These are phyloP conservation scores for Jatropha podagrica DNA, from an alignment of 441 rosid species.

Conservation along the genomic window DNA sequence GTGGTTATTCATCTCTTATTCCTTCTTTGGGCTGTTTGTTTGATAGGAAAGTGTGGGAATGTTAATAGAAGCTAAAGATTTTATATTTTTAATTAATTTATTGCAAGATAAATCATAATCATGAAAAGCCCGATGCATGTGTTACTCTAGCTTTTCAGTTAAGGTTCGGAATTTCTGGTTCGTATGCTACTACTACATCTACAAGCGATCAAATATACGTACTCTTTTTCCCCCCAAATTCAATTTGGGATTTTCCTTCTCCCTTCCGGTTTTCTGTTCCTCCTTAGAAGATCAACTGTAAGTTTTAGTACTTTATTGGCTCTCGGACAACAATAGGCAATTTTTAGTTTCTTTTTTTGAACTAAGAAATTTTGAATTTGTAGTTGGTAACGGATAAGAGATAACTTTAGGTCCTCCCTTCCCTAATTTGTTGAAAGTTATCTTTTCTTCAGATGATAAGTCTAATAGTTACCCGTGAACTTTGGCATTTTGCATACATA, in stretches of 20 bases:
- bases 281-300: background rate
- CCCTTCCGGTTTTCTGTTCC: background rate
- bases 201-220: background rate
- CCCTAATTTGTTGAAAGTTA: conserved; percentile 13
- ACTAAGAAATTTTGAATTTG: background rate
- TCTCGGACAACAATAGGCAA: background rate
- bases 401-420: background rate
- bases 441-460: conserved; percentile 5
- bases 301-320: background rate
- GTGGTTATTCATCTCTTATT: conserved; percentile 26
- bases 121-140: background rate
- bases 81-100: background rate
- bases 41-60: conserved; percentile 8
- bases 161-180: too few relatives aligned
- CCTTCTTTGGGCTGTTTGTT: conserved; percentile 9
- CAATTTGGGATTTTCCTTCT: background rate
- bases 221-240: background rate
- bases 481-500: conserved; percentile 1
- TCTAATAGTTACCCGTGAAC: background rate
- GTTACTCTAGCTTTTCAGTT: background rate
- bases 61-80: background rate
- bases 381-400: background rate
- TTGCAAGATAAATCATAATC: background rate
- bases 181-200: background rate
- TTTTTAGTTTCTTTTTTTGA: background rate